Base-by-base conservation (phyloP, 2,329 filamentous ascomycete genomes). In the Akanthomyces muscarius region DNA sequence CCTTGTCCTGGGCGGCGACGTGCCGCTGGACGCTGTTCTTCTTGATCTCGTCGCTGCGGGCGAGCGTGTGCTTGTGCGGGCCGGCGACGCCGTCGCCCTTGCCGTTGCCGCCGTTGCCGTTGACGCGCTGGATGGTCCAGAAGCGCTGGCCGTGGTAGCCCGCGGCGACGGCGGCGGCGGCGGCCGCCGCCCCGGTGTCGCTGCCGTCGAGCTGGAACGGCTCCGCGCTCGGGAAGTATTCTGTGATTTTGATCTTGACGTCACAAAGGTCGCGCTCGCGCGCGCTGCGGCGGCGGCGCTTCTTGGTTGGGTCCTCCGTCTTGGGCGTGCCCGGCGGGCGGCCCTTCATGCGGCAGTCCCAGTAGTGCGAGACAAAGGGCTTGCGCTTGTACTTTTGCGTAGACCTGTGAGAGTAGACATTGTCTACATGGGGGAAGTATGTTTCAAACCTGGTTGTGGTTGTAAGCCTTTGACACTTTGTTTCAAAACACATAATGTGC, bases 161-260 rank as follows among this genome's bases (percentile, higher is more conserved):
- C 0, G 80, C 61, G 5, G 78, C 71, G 65, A 69, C 50, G 11
- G 59, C 65, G 7, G 66, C 64, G 7, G 67, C 64, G 6, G 66
- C 64, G 7, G 64, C 64, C 6, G 65, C 68, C 14, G 60, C 25
- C 3, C 4, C 28, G 3, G 62, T 61, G 25, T 8, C 61, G 11
- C 64, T 66, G 33, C 68, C 63, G 21, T 71, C 70, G n/a, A 68
- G 68, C 51, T 73, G 72, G 48, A 78, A 70, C 13, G 58, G 48
- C 21, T 76, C 73, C 1, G 77, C 74, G 72, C 82, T 84, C 11
- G 88, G 59, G 61, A 89, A 88, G 75, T 90, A 91, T 74, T 93
- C 90, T 3, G 89, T 92, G 64, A 93, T 91, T 74, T 92, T 93
- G 73, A 93, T 92, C 76, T 93, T 93, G 66, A 93, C 90, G 73